Percentiles rank a stretch among this genome's conserved stretches.
These are phyloP conservation scores for Glonium stellatum DNA, from an alignment of 495 filamentous ascomycete genomes.

Conservation along the genomic window DNA sequence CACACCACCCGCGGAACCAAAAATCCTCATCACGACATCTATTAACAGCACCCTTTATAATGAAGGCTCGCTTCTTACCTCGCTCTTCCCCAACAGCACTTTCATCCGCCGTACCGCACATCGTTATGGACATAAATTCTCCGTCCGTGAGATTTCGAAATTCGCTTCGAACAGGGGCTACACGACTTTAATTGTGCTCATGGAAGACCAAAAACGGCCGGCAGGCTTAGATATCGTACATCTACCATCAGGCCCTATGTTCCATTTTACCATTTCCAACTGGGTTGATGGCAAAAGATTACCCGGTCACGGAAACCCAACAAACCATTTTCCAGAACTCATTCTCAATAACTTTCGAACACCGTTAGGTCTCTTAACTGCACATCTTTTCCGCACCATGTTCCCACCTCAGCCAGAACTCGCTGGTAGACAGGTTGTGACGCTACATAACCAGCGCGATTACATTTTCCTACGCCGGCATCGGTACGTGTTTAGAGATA, in stretches of 20 bases:
- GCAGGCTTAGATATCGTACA: conserved; percentile 73
- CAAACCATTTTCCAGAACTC: conserved; percentile 84
- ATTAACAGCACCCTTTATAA: conserved; percentile 78
- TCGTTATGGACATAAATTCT: conserved; percentile 75
- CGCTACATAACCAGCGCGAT: conserved; percentile 90
- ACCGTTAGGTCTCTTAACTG: conserved; percentile 81
- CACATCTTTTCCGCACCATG: conserved; percentile 72
- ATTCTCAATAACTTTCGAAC: conserved; percentile 95
- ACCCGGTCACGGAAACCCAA: conserved; percentile 81
- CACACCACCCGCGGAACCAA: conserved; percentile 53
- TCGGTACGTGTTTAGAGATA: conserved; percentile 87
- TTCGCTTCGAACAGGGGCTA: conserved; percentile 76
- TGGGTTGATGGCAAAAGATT: conserved; percentile 80
- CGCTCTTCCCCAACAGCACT: conserved; percentile 75
- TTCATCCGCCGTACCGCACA: conserved; percentile 83
- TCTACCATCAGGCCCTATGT: conserved; percentile 76
- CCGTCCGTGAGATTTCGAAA: conserved; percentile 77
- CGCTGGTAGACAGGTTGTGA: conserved; percentile 78
- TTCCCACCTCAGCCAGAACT: conserved; percentile 82
- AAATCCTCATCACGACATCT: conserved; percentile 83
- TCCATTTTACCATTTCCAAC: conserved; percentile 77
- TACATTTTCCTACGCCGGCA: conserved; percentile 91
- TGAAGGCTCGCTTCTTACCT: conserved; percentile 68
- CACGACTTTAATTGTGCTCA: conserved; percentile 71
- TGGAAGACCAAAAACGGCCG: conserved; percentile 77